These are phyloP conservation scores for Paraglomus occultum DNA, from an alignment of 192 early-diverging fungal genomes.

Conservation along the genomic window DNA sequence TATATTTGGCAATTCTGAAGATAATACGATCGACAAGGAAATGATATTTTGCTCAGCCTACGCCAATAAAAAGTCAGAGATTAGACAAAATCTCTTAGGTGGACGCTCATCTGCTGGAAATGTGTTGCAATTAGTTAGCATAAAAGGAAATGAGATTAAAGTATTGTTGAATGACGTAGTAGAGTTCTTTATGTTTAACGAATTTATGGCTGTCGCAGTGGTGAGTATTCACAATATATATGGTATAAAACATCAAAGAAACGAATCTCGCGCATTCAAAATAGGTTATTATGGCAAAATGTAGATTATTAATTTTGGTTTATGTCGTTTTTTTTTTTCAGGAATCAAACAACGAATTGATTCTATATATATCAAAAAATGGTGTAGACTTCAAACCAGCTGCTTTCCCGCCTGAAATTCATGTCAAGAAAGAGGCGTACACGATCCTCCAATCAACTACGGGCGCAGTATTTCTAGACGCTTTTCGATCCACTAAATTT, in stretches of 20 bases:
- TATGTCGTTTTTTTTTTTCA: background rate
- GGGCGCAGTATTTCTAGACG: slow-evolving; percentile 75
- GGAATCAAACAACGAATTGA: slow-evolving; percentile 49
- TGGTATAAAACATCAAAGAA: background rate
- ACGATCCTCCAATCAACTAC: slow-evolving; percentile 85
- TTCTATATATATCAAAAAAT: slow-evolving; percentile 72
- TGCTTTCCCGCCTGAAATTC: slow-evolving; percentile 80
- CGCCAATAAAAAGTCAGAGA: slow-evolving; percentile 52
- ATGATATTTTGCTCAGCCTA: slow-evolving; percentile 73
- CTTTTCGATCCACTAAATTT: slow-evolving; percentile 52
- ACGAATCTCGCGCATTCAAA: background rate
- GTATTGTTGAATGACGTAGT: slow-evolving; percentile 59
- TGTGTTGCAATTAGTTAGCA: slow-evolving; percentile 64
- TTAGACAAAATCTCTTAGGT: slow-evolving; percentile 50
- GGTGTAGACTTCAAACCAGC: slow-evolving; percentile 70
- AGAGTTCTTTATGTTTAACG: slow-evolving; percentile 74
- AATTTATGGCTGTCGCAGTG: slow-evolving; percentile 69
- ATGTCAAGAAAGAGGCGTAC: slow-evolving; percentile 74
- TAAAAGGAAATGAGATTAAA: slow-evolving; percentile 31
- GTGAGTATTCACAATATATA: slow-evolving; percentile 20
- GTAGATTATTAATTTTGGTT: background rate
- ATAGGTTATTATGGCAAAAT: background rate
- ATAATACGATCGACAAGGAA: slow-evolving; percentile 58
- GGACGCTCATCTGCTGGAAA: slow-evolving; percentile 49
- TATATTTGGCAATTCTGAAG: slow-evolving; percentile 66